Evolutionary conservation across 1,139 yeast species (phyloP).

Genomic region (Scheffersomyces lignicola): DNA sequence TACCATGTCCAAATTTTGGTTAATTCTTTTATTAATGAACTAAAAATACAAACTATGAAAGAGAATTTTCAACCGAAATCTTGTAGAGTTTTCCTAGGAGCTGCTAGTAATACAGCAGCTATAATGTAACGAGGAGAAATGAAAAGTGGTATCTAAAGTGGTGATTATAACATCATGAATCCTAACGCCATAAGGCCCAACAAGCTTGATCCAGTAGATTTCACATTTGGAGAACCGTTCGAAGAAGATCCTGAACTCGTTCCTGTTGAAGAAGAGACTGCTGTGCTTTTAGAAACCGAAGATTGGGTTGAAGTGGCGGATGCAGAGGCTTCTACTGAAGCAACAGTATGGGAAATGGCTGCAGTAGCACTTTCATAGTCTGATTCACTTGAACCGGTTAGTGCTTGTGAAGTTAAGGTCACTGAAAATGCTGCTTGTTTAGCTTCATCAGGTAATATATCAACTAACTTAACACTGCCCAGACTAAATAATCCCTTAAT

Average conservation of each 20-base stretch:
- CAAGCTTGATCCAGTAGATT: background rate
- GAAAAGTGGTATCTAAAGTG: background rate
- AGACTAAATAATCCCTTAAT: slow-evolving; percentile 17
- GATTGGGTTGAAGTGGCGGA: no score
- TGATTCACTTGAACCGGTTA: background rate
- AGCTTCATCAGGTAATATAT: slow-evolving; percentile 17
- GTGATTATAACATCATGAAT: background rate
- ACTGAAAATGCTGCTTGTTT: slow-evolving; percentile 7
- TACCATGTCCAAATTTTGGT: no score
- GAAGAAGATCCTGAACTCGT: slow-evolving; percentile 1
- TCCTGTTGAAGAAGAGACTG: slow-evolving; percentile 4
- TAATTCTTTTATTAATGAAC: no score
- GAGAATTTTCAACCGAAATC: background rate
- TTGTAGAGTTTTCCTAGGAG: no score
- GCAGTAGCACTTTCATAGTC: background rate
- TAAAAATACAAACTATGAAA: background rate
- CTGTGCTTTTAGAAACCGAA: background rate
- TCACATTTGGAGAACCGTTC: slow-evolving; percentile 1
- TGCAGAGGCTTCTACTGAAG: no score
- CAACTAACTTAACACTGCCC: slow-evolving; percentile 14
- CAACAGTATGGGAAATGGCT: slow-evolving; percentile 4
- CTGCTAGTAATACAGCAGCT: no score
- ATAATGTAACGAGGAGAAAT: slow-evolving; percentile 1
- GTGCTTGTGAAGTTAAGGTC: no score
- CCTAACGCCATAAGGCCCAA: background rate